A percentile compares a stretch with the other conserved stretches of the same genome.
These are phyloP conservation scores for Pleoardoris graminearum DNA, from an alignment of 2,329 filamentous ascomycete genomes.

Conservation along the genomic window DNA sequence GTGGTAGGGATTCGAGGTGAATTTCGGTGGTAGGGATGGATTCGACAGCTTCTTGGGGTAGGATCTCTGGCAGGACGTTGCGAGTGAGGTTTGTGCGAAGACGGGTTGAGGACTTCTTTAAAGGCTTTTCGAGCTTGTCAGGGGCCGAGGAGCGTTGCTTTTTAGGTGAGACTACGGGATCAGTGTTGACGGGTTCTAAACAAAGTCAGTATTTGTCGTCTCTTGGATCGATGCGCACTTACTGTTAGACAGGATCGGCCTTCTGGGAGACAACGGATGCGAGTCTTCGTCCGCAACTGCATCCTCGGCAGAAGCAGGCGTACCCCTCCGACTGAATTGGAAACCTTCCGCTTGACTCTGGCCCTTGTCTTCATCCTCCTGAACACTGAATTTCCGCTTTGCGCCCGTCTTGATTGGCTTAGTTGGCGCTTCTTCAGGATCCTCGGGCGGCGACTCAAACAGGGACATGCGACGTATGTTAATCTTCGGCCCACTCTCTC, in stretches of 20 bases:
- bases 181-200: conserved; percentile 56
- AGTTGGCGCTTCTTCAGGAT: conserved; percentile 28
- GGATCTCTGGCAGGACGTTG: conserved; percentile 25
- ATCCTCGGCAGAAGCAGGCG: conserved; percentile 23
- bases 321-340: conserved; percentile 50
- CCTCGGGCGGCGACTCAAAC: conserved; percentile 47
- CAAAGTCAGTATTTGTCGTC: conserved; percentile 20
- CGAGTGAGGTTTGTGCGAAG: conserved; percentile 31
- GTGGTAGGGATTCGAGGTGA: conserved; percentile 42
- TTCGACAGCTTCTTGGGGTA: conserved; percentile 25
- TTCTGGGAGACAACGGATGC: conserved; percentile 25
- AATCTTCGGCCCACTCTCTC: conserved; percentile 54
- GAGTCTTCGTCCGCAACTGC: conserved; percentile 19
- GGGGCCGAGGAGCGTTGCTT: conserved; percentile 38
- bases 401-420: conserved; percentile 52
- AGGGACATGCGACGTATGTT: conserved; percentile 48
- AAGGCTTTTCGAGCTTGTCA: conserved; percentile 34
- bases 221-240: conserved; percentile 23
- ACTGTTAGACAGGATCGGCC: conserved; percentile 50
- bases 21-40: conserved; percentile 34
- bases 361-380: conserved; percentile 53
- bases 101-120: conserved; percentile 25
- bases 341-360: conserved; percentile 47
- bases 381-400: conserved; percentile 61
- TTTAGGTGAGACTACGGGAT: conserved; percentile 48